Percentiles rank a stretch among this genome's conserved stretches.
These are phyloP conservation scores for Gnomoniopsis sp. DNA, from an alignment of 2,329 filamentous ascomycete species.

Conservation along the genomic window DNA sequence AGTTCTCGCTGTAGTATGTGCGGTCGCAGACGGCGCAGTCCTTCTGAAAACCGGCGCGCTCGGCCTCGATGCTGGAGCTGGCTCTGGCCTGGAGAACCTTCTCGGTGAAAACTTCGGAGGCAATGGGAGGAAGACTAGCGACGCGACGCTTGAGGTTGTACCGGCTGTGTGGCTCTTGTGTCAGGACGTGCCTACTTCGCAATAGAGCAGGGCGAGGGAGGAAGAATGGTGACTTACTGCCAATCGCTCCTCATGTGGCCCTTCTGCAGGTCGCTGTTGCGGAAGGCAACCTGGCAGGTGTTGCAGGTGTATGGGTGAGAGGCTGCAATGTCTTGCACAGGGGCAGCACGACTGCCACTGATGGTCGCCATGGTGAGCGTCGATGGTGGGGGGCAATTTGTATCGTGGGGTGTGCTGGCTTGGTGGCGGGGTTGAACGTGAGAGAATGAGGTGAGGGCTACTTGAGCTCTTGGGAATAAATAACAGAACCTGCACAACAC, in stretches of 20 bases:
- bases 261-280: conserved; percentile 88
- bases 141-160: conserved; percentile 97
- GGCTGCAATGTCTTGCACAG: conserved; percentile 33
- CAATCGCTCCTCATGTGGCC: conserved; percentile 98
- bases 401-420: neutral
- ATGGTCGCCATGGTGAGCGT: conserved; percentile 47
- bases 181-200: neutral
- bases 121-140: conserved; percentile 83
- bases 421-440: neutral
- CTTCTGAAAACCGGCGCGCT: conserved; percentile 85
- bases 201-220: neutral
- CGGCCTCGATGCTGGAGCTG: conserved; percentile 75
- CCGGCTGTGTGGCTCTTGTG: conserved; percentile 50
- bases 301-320: conserved; percentile 96
- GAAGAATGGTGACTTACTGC: conserved; percentile 65
- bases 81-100: conserved; percentile 93
- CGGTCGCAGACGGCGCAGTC: conserved; percentile 79
- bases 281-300: conserved; percentile 94
- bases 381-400: neutral
- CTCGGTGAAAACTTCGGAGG: conserved; percentile 89
- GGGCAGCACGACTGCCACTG: conserved; percentile 32
- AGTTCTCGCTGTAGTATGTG: conserved; percentile 95
- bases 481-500: too few relatives aligned
- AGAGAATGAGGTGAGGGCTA: neutral
- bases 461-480: neutral